Percentiles rank a stretch among this genome's conserved stretches.
Evolutionary conservation across 495 filamentous ascomycete genomes (phyloP).

Genomic region (Xylona heveae): DNA sequence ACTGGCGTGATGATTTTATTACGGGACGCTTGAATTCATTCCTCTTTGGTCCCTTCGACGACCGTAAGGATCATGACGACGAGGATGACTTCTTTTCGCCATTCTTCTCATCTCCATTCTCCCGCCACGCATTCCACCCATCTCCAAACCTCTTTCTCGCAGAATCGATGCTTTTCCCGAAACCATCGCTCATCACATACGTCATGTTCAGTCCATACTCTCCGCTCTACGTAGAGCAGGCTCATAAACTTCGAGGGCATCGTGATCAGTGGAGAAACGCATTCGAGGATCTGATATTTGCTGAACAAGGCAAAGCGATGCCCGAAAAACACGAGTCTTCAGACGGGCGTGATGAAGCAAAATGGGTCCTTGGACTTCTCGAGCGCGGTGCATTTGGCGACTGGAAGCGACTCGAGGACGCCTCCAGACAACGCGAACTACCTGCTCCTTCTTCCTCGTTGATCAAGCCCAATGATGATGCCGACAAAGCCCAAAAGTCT

Average conservation of each 20-base stretch:
- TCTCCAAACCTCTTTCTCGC: constrained; percentile 14
- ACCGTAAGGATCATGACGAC: too few species aligned
- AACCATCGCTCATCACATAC: constrained; percentile 20
- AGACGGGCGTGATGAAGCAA: not conserved
- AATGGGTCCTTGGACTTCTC: not conserved
- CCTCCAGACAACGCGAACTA: too few species aligned
- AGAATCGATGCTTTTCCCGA: constrained; percentile 14
- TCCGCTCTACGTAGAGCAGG: constrained; percentile 25
- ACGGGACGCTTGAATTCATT: too few species aligned
- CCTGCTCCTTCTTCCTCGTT: too few species aligned
- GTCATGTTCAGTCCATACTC: constrained; percentile 28
- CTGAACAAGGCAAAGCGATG: constrained; percentile 26
- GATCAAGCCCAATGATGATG: too few species aligned
- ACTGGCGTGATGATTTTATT: too few species aligned
- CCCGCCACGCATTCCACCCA: too few species aligned
- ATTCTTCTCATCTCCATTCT: constrained; percentile 17
- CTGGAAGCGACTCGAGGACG: constrained; percentile 1
- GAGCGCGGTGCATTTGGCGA: not conserved
- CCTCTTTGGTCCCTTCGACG: too few species aligned
- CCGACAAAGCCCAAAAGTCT: too few species aligned
- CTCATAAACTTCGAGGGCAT: constrained; percentile 12
- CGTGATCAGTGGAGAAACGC: constrained; percentile 25
- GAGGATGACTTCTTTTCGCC: too few species aligned
- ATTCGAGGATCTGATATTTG: constrained; percentile 30
- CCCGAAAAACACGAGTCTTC: not conserved